Conservation (phyloP, 2,329 filamentous ascomycete genomes). For the Microcyclosporella mali region DNA sequence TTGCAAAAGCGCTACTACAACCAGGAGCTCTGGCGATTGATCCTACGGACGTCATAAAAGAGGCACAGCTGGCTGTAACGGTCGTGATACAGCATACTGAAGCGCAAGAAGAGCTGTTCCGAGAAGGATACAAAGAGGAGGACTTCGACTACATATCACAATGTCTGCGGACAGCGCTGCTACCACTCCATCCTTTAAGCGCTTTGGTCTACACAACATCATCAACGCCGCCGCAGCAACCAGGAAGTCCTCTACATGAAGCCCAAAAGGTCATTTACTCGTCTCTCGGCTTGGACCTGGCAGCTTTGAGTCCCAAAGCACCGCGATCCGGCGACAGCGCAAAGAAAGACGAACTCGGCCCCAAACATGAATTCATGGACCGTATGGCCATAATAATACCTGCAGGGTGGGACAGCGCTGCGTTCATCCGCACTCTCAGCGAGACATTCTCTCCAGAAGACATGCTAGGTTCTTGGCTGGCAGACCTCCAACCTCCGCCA, state of each 20-base stretch:
- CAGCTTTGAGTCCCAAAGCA: constrained; percentile 29
- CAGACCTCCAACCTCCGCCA: constrained; percentile 51
- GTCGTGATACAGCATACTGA: constrained; percentile 96
- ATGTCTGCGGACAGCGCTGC: constrained; percentile 78
- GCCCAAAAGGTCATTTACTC: constrained; percentile 77
- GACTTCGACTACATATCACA: constrained; percentile 95
- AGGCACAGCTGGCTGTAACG: constrained; percentile 81
- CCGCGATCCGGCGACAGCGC: constrained; percentile 46
- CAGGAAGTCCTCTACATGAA: constrained; percentile 28
- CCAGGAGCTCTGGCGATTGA: constrained; percentile 52
- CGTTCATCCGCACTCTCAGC: constrained; percentile 85
- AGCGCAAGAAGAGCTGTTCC: constrained; percentile 84
- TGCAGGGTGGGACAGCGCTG: constrained; percentile 97
- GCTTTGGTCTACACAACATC: constrained; percentile 41
- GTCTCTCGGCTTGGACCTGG: constrained; percentile 53
- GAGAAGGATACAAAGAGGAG: constrained; percentile 89
- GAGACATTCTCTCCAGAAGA: constrained; percentile 90
- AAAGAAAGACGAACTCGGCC: constrained; percentile 47
- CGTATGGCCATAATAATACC: constrained; percentile 91
- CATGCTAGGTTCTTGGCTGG: constrained; percentile 69
- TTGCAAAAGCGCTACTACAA: constrained; percentile 68
- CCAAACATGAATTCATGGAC: constrained; percentile 54
- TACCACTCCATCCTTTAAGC: constrained; percentile 61
- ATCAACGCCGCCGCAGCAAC: constrained; percentile 29
- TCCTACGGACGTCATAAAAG: constrained; percentile 77